Base-by-base conservation (phyloP, 768 basidiomycete genomes). In the Lactarius trivialis region DNA sequence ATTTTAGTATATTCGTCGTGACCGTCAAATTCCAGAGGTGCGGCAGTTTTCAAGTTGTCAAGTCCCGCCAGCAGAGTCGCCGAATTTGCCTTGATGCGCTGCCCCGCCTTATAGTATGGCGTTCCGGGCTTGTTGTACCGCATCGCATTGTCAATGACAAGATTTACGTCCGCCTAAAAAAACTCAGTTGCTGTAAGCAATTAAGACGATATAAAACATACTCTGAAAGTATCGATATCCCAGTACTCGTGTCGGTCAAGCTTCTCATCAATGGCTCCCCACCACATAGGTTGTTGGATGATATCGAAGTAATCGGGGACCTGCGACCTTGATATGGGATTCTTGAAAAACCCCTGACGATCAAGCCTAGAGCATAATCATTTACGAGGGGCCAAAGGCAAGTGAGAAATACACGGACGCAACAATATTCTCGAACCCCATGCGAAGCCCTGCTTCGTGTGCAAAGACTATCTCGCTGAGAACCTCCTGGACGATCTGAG, bases 231-330 rank as follows among this genome's bases (percentile, higher is more conserved):
- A 34, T 85, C 78, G 0, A 89, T 72, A 69, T 91, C 85, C 78
- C 86, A 85, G 73, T 98, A 98, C 69, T 88, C 83, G 62, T 91
- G 87, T 37, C 79, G 78, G 56, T 95, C 89, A 33, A 99, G 76
- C 72, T 91, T 96, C 32, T 75, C 73, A 51, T 91, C 87, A 69
- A 99, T 96, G 32, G 78, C 79, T 14, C 78, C 79, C 85, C 95
- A 94, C 63, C 87, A 88, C 92, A 97, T 97, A 0, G 97, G 97
- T 4, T 80, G 76, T 68, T 85, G 80, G 69, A 99, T 81, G 37
- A 97, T 78, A 51, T 92, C 88, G 69, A 89, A 93, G 71, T 99
- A 99, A 70, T 98, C 95, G 1, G 90, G 91, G 0, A 95, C 92
- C 43, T 89, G 83, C 1, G 74, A 76, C 67, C 78, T 85, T 45